These are phyloP conservation scores for Canariomyces notabilis DNA, from an alignment of 2,329 filamentous ascomycete genomes.

Conservation along the genomic window DNA sequence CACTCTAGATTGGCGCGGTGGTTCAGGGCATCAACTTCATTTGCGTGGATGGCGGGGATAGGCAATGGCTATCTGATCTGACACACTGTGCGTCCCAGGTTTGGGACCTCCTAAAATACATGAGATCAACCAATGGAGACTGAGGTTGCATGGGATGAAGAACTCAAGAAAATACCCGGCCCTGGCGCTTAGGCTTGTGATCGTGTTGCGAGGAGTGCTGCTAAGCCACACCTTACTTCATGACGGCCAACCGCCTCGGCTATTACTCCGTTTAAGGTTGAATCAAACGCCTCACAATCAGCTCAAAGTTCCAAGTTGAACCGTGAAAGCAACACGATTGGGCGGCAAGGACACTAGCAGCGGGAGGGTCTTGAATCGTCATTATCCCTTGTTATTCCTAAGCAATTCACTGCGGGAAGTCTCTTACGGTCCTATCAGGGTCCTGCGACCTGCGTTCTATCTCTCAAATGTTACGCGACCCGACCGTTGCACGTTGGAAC, in stretches of 20 bases:
- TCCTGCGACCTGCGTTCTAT: too few species aligned
- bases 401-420: too few species aligned
- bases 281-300: constrained; percentile 23
- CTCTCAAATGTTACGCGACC: not conserved
- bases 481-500: too few species aligned
- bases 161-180: constrained; percentile 27
- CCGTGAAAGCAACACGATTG: too few species aligned
- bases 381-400: too few species aligned
- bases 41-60: constrained; percentile 40
- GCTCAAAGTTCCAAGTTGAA: constrained; percentile 13
- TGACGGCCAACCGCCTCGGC: constrained; percentile 14
- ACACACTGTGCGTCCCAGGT: constrained; percentile 27
- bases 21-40: constrained; percentile 47
- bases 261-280: constrained; percentile 20
- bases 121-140: constrained; percentile 30
- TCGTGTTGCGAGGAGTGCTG: constrained; percentile 20
- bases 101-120: constrained; percentile 28
- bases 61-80: constrained; percentile 26
- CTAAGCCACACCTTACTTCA: constrained; percentile 14
- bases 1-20: constrained; percentile 51
- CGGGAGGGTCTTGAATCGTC: too few species aligned
- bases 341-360: too few species aligned
- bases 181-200: constrained; percentile 20
- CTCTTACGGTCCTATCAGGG: too few species aligned
- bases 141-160: constrained; percentile 28